phyloP scores from a whole-genome alignment of 1,284 basidiomycete genomes.

The Rhodotorula glutinis region DNA sequence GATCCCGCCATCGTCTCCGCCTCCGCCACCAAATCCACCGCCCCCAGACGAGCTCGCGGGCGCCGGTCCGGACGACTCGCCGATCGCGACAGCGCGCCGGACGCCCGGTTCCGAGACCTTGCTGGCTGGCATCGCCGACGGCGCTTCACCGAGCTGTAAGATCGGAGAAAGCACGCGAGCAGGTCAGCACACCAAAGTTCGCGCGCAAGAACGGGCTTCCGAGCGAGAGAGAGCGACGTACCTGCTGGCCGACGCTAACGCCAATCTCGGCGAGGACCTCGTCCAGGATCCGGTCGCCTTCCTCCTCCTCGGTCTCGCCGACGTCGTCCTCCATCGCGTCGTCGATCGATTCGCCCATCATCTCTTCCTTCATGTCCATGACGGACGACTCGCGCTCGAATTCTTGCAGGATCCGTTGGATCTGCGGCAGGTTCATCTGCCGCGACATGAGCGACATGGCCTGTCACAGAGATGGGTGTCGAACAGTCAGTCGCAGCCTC shows the following conservation, averaged over 20 bases:
- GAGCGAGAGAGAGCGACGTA: slow-evolving; percentile 50
- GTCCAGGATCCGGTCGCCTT: slow-evolving; percentile 93
- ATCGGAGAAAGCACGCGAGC: neutral
- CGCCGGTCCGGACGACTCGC: slow-evolving; percentile 57
- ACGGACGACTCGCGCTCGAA: slow-evolving; percentile 95
- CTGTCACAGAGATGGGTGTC: neutral
- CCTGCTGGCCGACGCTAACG: slow-evolving; percentile 85
- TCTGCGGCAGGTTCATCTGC: slow-evolving; percentile 87
- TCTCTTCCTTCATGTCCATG: slow-evolving; percentile 99
- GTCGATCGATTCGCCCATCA: slow-evolving; percentile 98
- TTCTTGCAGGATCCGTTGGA: slow-evolving; percentile 94
- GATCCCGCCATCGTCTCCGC: slow-evolving; percentile 62
- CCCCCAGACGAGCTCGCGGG: slow-evolving; percentile 31
- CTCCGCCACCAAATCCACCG: slow-evolving; percentile 49
- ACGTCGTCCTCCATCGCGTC: slow-evolving; percentile 94
- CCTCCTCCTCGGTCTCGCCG: slow-evolving; percentile 82
- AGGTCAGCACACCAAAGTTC: neutral
- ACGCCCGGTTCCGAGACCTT: slow-evolving; percentile 62
- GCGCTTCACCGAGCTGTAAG: slow-evolving; percentile 73
- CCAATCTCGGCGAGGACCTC: slow-evolving; percentile 98
- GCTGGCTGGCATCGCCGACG: slow-evolving; percentile 62
- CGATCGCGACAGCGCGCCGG: slow-evolving; percentile 74
- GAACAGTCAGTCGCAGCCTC: too few relatives aligned
- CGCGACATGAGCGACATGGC: slow-evolving; percentile 99
- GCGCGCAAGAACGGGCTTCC: slow-evolving; percentile 24